Percentiles rank a stretch among this genome's conserved stretches.
phyloP scores from a whole-genome alignment of 352 stramenopile species.

The Globisporangium splendens region DNA sequence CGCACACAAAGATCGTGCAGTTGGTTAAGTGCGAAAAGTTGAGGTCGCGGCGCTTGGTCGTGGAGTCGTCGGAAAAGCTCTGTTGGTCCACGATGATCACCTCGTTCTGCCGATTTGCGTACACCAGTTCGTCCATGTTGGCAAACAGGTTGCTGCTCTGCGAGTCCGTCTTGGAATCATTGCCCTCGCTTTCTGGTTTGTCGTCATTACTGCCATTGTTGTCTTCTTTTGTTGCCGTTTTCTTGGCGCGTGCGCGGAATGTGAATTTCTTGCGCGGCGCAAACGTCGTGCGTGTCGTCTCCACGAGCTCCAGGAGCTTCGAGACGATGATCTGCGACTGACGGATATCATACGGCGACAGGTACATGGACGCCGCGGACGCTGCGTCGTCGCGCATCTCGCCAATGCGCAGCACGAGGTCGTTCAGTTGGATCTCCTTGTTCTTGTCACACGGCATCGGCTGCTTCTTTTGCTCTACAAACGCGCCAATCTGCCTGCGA shows the following conservation, averaged over 20 bases:
- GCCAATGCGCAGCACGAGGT: slow-evolving; percentile 42
- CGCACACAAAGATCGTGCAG: slow-evolving; percentile 63
- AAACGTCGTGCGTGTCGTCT: slow-evolving; percentile 59
- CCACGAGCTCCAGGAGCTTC: slow-evolving; percentile 61
- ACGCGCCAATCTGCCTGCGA: slow-evolving; percentile 42
- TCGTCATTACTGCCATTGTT: slow-evolving; percentile 10
- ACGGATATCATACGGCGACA: slow-evolving; percentile 86
- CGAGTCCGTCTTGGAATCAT: slow-evolving; percentile 1
- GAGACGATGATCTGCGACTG: slow-evolving; percentile 68
- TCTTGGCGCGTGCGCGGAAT: slow-evolving; percentile 46
- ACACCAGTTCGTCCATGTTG: slow-evolving; percentile 55
- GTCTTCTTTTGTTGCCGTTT: slow-evolving; percentile 13
- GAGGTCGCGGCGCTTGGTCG: slow-evolving; percentile 51
- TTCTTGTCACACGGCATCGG: slow-evolving; percentile 29
- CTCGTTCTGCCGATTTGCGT: slow-evolving; percentile 49
- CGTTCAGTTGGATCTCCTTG: slow-evolving; percentile 50
- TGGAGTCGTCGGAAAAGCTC: slow-evolving; percentile 31
- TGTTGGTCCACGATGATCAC: slow-evolving; percentile 65
- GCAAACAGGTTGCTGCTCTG: slow-evolving; percentile 9
- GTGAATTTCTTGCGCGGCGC: slow-evolving; percentile 85
- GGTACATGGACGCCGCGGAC: slow-evolving; percentile 65
- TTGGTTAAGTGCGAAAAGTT: slow-evolving; percentile 69
- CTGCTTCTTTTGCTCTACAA: slow-evolving; percentile 62
- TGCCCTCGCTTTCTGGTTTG: slow-evolving; percentile 11
- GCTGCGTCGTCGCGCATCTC: slow-evolving; percentile 56